Base-by-base conservation (phyloP, 176 grass and related monocot genomes). In the Guadua angustifolia region DNA sequence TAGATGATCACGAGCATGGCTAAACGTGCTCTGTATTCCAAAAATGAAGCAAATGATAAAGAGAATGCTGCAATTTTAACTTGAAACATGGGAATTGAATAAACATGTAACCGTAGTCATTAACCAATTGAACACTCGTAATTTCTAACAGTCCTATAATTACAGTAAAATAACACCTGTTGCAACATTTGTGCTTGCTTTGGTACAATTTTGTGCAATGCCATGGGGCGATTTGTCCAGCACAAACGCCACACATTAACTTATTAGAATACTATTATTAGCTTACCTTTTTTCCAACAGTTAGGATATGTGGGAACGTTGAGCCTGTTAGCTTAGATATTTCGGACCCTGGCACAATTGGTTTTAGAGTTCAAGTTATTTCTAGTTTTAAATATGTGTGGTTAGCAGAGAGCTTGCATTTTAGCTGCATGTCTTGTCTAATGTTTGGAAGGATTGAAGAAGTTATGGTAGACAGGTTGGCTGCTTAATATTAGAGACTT, bases 281-380 rank as follows among this genome's bases (percentile, higher is more conserved):
- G 59, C 56, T 83, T 39, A 49, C 53, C 40, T 47, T 58, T 69
- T 59, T 59, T 22, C 12, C 29, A 83, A 49, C n/a, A 66, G 63
- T 61, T 72, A 13, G 36, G 22, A 59, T 42, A 29, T 55, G 57
- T 21, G 36, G 35, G 52, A 75, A 39, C 43, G 62, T 61, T 35
- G 5, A 75, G 51, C 70, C 60, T 69, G 43, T 66, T 57, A 13
- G 6, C 71, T 15, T 21, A 47, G 65, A 45, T 56, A 77, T 70
- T 71, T 68, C 49, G 25, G 6, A 61, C 39, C 21, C 14, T n/a
- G 21, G 10, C n/a, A 44, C 55, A 66, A 44, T 74, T 79, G 33
- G 5, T 82, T 77, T 77, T 78, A 78, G 10, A 12, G 21, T n/a
- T 78, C 36, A 82, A 78, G 13, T 42, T 58, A 17, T 78, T 66